phyloP scores from a whole-genome alignment of 345 rosid genomes.

The Combretum micranthum region DNA sequence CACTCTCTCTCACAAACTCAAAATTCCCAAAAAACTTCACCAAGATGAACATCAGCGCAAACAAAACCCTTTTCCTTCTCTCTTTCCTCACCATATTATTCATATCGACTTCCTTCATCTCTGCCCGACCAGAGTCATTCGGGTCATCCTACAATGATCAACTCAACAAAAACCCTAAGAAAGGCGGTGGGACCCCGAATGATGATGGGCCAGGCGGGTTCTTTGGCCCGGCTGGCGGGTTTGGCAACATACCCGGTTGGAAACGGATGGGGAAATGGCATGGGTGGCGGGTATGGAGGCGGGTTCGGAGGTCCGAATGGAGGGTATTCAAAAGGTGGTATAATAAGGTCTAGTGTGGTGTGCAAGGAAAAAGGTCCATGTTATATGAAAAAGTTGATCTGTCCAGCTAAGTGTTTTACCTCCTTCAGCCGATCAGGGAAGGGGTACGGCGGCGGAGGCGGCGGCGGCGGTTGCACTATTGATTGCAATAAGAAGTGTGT shows the following conservation, averaged over 20 bases:
- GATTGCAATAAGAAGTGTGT: slow-evolving; percentile 93
- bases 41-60: not conserved
- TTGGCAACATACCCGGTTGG: slow-evolving; percentile 12
- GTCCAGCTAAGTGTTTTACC: slow-evolving; percentile 92
- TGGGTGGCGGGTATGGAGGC: slow-evolving; percentile 16
- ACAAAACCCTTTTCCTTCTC: not conserved
- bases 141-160: not conserved
- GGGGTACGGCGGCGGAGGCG: slow-evolving; percentile 89
- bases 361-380: slow-evolving; percentile 81
- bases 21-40: not conserved
- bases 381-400: slow-evolving; percentile 68
- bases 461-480: slow-evolving; percentile 92
- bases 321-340: slow-evolving; percentile 56
- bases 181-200: not conserved
- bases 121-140: slow-evolving; percentile 13
- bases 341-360: slow-evolving; percentile 51
- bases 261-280: slow-evolving; percentile 10
- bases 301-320: slow-evolving; percentile 31
- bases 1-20: not conserved
- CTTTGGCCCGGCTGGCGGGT: slow-evolving; percentile 14
- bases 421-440: slow-evolving; percentile 86
- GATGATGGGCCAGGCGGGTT: slow-evolving; percentile 7
- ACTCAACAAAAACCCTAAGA: not conserved
- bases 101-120: not conserved
- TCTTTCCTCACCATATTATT: slow-evolving; percentile 2